phyloP scores from a whole-genome alignment of 208 protist genomes.

The Crithidia expoeki region DNA sequence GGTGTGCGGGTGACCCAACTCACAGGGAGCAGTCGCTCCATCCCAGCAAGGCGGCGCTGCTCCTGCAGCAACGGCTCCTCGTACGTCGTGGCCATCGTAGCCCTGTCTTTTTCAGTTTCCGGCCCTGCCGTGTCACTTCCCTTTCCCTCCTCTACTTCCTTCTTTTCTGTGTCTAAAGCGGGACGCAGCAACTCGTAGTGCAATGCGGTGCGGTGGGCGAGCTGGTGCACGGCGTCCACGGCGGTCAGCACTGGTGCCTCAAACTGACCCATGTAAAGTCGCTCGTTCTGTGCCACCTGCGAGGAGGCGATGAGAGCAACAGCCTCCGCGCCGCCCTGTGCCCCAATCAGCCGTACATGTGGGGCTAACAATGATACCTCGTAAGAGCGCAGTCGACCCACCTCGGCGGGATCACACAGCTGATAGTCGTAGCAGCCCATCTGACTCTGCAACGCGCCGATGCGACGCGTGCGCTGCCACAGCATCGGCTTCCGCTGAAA shows the following conservation, averaged over 20 bases:
- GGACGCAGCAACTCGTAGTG: slow-evolving; percentile 62
- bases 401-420: slow-evolving; percentile 39
- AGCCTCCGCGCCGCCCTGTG: slow-evolving; percentile 61
- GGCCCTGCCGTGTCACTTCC: background rate
- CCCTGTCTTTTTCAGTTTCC: too few relatives aligned
- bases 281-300: slow-evolving; percentile 80
- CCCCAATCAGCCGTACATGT: slow-evolving; percentile 59
- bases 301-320: slow-evolving; percentile 76
- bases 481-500: slow-evolving; percentile 91
- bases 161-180: slow-evolving; percentile 1
- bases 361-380: slow-evolving; percentile 75
- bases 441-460: slow-evolving; percentile 81
- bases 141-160: too few relatives aligned
- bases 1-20: slow-evolving; percentile 84
- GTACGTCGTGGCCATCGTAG: slow-evolving; percentile 4
- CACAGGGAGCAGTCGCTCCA: slow-evolving; percentile 76
- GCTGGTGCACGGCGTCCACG: slow-evolving; percentile 82
- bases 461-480: slow-evolving; percentile 84
- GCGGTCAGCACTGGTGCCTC: slow-evolving; percentile 83
- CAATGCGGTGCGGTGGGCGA: slow-evolving; percentile 69
- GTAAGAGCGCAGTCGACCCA: slow-evolving; percentile 58
- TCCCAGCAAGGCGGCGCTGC: slow-evolving; percentile 29
- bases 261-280: slow-evolving; percentile 86
- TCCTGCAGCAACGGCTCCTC: slow-evolving; percentile 20
- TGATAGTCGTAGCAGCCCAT: slow-evolving; percentile 80